A percentile compares a stretch with the other conserved stretches of the same genome.
Evolutionary conservation across 495 filamentous ascomycete genomes (phyloP).

Genomic region (Apodospora peruviana): DNA sequence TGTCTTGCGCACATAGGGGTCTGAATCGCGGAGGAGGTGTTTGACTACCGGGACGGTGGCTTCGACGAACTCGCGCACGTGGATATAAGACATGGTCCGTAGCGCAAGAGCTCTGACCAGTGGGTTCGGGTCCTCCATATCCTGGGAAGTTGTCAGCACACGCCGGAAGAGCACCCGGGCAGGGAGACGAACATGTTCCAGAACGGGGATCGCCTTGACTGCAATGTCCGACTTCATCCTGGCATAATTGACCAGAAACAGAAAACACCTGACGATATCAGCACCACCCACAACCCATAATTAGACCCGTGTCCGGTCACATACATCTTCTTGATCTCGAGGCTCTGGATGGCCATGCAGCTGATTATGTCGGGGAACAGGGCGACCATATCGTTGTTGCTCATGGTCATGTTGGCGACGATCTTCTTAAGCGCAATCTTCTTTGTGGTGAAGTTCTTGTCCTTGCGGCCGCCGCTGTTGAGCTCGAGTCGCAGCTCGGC

Average conservation of each 20-base stretch:
- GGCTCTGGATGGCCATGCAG: conserved; percentile 87
- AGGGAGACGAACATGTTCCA: conserved; percentile 61
- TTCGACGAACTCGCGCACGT: conserved; percentile 94
- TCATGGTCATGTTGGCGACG: conserved; percentile 99
- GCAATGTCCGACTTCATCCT: conserved; percentile 92
- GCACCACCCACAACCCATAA: background rate
- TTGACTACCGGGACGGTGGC: conserved; percentile 81
- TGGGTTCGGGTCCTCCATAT: conserved; percentile 91
- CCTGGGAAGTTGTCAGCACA: conserved; percentile 43
- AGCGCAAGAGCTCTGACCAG: conserved; percentile 89
- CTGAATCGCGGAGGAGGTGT: conserved; percentile 73
- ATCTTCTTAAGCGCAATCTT: conserved; percentile 99
- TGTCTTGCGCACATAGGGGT: conserved; percentile 97
- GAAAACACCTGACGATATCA: conserved; percentile 70
- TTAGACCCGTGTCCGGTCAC: too few species aligned
- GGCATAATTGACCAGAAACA: conserved; percentile 96
- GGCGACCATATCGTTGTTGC: conserved; percentile 99
- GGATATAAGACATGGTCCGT: conserved; percentile 94
- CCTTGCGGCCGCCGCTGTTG: conserved; percentile 90
- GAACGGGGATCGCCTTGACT: conserved; percentile 82
- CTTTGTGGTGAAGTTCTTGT: conserved; percentile 95
- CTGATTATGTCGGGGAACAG: conserved; percentile 91
- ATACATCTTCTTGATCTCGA: conserved; percentile 99
- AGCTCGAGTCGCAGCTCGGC: conserved; percentile 94
- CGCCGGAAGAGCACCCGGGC: background rate